phyloP scores from a whole-genome alignment of 176 grass and related monocot genomes.

The Paspalum vaginatum region DNA sequence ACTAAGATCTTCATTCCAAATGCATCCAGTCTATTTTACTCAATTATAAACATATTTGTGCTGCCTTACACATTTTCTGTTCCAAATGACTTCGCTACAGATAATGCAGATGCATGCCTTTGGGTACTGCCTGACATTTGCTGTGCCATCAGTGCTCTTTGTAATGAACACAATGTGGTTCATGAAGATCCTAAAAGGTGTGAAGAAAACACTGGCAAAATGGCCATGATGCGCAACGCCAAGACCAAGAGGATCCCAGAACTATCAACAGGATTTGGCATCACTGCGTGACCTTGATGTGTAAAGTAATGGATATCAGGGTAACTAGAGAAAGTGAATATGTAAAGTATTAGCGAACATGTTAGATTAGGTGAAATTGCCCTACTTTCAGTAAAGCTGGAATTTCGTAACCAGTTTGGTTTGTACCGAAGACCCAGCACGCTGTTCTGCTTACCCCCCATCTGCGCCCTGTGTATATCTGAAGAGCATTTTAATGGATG shows the following conservation, averaged over 20 bases:
- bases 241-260: conserved; percentile 2
- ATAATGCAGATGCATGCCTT: conserved; percentile 76
- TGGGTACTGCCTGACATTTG: conserved; percentile 63
- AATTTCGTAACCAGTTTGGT: conserved; percentile 32
- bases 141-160: conserved; percentile 67
- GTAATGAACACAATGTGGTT: conserved; percentile 94
- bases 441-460: conserved; percentile 19
- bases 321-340: conserved; percentile 45
- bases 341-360: conserved; percentile 53
- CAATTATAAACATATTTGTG: conserved; percentile 7
- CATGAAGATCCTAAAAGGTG: conserved; percentile 87
- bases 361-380: conserved; percentile 43
- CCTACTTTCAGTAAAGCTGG: conserved; percentile 41
- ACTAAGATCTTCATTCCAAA: conserved; percentile 28
- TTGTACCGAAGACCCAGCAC: conserved; percentile 35
- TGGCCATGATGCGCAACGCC: conserved; percentile 47
- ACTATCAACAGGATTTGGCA: background rate
- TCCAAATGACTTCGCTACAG: conserved; percentile 49
- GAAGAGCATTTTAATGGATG: conserved; percentile 30
- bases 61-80: conserved; percentile 27
- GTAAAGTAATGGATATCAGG: conserved; percentile 50
- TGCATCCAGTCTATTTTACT: conserved; percentile 25
- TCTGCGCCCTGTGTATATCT: conserved; percentile 40
- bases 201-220: conserved; percentile 79
- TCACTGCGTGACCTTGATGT: conserved; percentile 28